Base-by-base conservation (phyloP, 768 basidiomycete species). In the Asterophora lycoperdoides region DNA sequence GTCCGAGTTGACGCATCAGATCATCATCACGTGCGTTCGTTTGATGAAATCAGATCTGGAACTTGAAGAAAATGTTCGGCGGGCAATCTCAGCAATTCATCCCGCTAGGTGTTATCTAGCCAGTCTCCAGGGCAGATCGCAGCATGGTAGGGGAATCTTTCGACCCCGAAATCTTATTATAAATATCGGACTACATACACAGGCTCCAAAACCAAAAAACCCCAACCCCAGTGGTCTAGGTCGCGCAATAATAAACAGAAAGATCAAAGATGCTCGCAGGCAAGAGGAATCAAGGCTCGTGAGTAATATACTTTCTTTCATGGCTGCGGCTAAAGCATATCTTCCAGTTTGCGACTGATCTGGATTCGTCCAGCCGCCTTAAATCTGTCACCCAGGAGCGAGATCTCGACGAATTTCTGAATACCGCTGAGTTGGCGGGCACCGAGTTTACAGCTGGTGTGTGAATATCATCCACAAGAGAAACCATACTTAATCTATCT, bases 391-490 rank as follows among this genome's bases (percentile, higher is more conserved):
- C 96, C 0, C 94, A 98, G 68, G 95, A 99, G 69, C 74, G 83
- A 47, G 93, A 97, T 71, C 74, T 99, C 15, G 93, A 97, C 56
- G 95, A 94, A 67, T 99, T 99, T 64, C 68, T 99, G 47, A 94
- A 82, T 61, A 96, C 91, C 10, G 96, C 96, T 8, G 89, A 93
- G 59, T 73, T 99, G 46, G 96, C 96, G 11, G 95, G 88, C 43
- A 89, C 89, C 9, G 92, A 99, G 58, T 99, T 99, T 62, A 90
- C 92, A 14, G 95, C 95, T 30, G 95, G 94, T 95, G 51, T 30
- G 80, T 13, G 42, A 32, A 33, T 36, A 15, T 30, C 43, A 8
- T 38, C 19, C 14, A 28, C 29, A 30, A 35, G 28, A 19, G 20
- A 32, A 19, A 9, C 36, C 15, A 36, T 17, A 36, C 55, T 41